phyloP scores from a whole-genome alignment of 768 basidiomycete genomes.

The Russula ochroleuca region DNA sequence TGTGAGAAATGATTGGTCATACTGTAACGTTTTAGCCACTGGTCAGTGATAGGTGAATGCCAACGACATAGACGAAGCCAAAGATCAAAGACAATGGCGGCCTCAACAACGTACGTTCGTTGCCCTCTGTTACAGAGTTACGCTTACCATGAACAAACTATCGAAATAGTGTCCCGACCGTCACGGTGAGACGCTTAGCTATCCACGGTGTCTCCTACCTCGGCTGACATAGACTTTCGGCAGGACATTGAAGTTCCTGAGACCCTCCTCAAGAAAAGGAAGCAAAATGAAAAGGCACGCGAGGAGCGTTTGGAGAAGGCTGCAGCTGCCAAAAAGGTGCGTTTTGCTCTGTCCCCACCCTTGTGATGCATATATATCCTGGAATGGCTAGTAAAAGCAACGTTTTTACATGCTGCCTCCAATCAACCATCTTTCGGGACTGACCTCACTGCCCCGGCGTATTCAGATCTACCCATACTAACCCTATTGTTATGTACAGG shows the following conservation, averaged over 20 bases:
- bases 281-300: conserved; percentile 93
- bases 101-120: conserved; percentile 49
- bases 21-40: conserved; percentile 44
- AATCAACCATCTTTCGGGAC: conserved; percentile 97
- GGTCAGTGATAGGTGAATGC: conserved; percentile 1
- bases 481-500: conserved; percentile 44
- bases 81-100: conserved; percentile 43
- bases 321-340: conserved; percentile 82
- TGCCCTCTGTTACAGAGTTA: conserved; percentile 1
- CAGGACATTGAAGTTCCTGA: conserved; percentile 96
- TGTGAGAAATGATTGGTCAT: conserved; percentile 34
- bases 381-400: conserved; percentile 66
- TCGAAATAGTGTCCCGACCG: background rate
- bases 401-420: conserved; percentile 66
- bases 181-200: conserved; percentile 10
- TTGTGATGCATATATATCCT: conserved; percentile 83
- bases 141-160: background rate
- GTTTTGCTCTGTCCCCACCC: conserved; percentile 32
- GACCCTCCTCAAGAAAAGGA: conserved; percentile 99
- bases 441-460: conserved; percentile 41
- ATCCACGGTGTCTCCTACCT: background rate
- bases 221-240: conserved; percentile 16
- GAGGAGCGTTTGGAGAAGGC: conserved; percentile 89
- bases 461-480: conserved; percentile 28
- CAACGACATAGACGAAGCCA: conserved; percentile 26